Conservation (phyloP, 352 stramenopile genomes). For the Phytophthora sojae region DNA sequence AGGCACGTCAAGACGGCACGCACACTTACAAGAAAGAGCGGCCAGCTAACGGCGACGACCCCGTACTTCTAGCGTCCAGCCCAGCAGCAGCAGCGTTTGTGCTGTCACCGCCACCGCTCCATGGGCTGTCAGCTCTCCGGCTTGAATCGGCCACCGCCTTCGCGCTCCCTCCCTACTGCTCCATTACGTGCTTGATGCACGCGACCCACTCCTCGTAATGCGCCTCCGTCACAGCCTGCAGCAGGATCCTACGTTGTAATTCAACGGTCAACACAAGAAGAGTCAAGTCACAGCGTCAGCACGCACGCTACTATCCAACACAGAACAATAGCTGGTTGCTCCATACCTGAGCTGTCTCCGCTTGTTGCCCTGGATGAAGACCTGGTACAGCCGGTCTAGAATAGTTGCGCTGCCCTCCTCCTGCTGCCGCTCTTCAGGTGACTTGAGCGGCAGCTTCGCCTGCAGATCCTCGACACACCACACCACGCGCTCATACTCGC, state of each 20-base stretch:
- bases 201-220: constrained; percentile 45
- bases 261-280: not conserved
- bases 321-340: constrained; percentile 1
- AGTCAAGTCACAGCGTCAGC: not conserved
- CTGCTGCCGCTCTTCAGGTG: constrained; percentile 27
- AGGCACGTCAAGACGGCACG: constrained; percentile 10
- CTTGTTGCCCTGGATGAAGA: constrained; percentile 46
- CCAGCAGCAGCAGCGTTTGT: not conserved
- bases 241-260: constrained; percentile 33
- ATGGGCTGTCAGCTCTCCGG: constrained; percentile 7
- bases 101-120: not conserved
- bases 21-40: constrained; percentile 12
- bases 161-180: constrained; percentile 11
- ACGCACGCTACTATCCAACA: not conserved
- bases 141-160: constrained; percentile 12
- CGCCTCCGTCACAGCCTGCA: constrained; percentile 50
- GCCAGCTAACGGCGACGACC: not conserved
- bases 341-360: constrained; percentile 1
- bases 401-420: constrained; percentile 33
- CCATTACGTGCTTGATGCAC: constrained; percentile 47
- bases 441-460: constrained; percentile 55
- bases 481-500: constrained; percentile 75
- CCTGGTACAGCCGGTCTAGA: constrained; percentile 41
- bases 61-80: not conserved
- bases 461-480: constrained; percentile 70